Base-by-base conservation (phyloP, 371 early-diverging fungal species). In the Mortierella sp. region DNA sequence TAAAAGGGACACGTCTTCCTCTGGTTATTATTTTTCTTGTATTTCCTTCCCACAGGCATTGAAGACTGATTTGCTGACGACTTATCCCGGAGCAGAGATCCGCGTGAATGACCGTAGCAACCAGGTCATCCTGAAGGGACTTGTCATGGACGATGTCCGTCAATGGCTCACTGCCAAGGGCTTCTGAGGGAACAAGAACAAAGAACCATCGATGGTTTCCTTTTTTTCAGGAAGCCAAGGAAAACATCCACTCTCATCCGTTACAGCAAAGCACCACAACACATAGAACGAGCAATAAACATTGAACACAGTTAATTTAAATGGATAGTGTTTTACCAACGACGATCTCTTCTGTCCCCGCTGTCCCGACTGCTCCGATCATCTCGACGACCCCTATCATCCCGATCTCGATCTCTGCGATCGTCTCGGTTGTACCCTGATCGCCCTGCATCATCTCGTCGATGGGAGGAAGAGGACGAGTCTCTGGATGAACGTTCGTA, bases 101-200 rank as follows among this genome's bases (percentile, higher is more conserved):
- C 64, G 76, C 34, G 57, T 75, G 19, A 75, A 75, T 34, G 65
- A 61, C 19, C 69, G 76, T 17, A 64, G 54, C 53, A 75, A 75
- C 61, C 76, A 75, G 19, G 60, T 75, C 21, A 64, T 75, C 44
- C 37, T 75, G 47, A 69, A 69, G 56, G 76, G 70, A 12, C 28
- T 64, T 19, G 70, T 60, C 26, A 69, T 69, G 64, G 76, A 69
- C 26, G 76, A 75, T 56, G 60, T 75, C 43, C 76, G 76, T 49
- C 70, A 68, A 32, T 75, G 76, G 76, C 65, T 75, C 30, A 69
- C 65, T 46, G 57, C 57, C 64, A 75, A 75, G 57, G 76, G 76
- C 3, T 75, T 75, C 57, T 75, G 60, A 53, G 23, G 15, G 27
- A 27, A 27, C 49, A 23, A 26, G 21, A 30, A 32, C 11, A 21